Base-by-base conservation (phyloP, 345 rosid species). In the Capsella bursapastoris region DNA sequence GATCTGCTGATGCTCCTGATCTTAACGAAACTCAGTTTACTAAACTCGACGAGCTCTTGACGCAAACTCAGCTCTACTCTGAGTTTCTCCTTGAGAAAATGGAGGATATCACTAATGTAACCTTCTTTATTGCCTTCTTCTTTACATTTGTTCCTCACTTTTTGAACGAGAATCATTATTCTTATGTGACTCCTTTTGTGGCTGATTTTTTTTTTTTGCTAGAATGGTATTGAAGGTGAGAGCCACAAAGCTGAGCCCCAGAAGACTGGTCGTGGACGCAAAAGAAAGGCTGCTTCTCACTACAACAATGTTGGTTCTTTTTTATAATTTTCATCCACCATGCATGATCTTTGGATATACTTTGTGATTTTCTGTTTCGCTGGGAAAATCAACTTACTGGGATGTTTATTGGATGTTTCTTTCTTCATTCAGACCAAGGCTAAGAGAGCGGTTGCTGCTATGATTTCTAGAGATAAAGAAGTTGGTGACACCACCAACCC, bases 41-140 rank as follows among this genome's bases (percentile, higher is more conserved):
- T 11, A 88, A 74, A 75, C 67, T 92, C 73, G 94, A 95, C 62
- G 96, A 90, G 79, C 97, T 95, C 72, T 81, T 92, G 77, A 87
- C 96, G 1, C 96, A 90, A 80, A 86, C 98, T 16, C 86, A 90
- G 80, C 73, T 90, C 41, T 95, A 86, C 74, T 68, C 98, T 3
- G 91, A 92, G 83, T 90, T 92, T 68, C 83, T 95, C 69, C 82
- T 89, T 71, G 99, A 95, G 79, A 88, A 90, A 80, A 95, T 95
- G 91, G 98, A 90, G 14, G 86, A 89, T 73, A 90, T 90, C 35
- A 86, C 93, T 18, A 55, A 59, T 37, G 98, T 95, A 89, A 47
- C 55, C 15, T 58, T 61, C 75, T 65, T 55, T 51, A n/a, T 22
- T 27, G 6, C 55, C 15, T 50, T 70, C 40, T 77, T 59, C 12